Base-by-base conservation (phyloP, 345 rosid genomes). In the Firmiana major region DNA sequence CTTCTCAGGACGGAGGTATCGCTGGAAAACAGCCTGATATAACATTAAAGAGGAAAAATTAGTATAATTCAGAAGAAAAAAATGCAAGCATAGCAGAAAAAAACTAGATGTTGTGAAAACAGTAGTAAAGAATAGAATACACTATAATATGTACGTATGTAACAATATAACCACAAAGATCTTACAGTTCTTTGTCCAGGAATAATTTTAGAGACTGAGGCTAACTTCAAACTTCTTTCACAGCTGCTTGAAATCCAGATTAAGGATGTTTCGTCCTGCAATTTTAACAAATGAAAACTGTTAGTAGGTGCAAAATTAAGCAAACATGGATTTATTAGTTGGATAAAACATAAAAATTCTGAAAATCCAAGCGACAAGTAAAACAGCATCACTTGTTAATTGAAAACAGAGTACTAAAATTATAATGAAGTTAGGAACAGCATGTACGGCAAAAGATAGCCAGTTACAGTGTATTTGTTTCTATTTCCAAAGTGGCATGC, bases 151-250 rank as follows among this genome's bases (percentile, higher is more conserved):
- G 13, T 34, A 19, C 6, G 34, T 19, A 71, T 71, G 75, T 34
- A 51, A 34, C 13, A 71, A 63, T 43, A 38, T n/a, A 51, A 58
- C 70, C 58, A 51, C 7, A 60, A 24, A 82, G 79, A 89, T 78
- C 84, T 89, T 85, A 95, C 99, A 85, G 97, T 95, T 95, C 97
- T 83, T 84, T 95, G 99, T 80, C 99, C 97, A 71, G 97, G 98
- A 83, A 95, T 86, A 77, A 95, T 89, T 85, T 84, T 92, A 76
- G 94, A 88, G 71, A 93, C 90, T 64, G 90, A 86, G 12, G 97
- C 84, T 84, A 95, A 84, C 88, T 93, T 95, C 88, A 93, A 87
- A 77, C 88, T 88, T 82, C 89, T 89, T 83, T 90, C 98, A 24
- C 90, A 93, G 28, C 87, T 87, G 82, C 88, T 89, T 71, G 97